Evolutionary conservation across 768 basidiomycete species (phyloP), one percentile per base, ranked within the genome.

Genomic region (Auricularia sp.): DNA sequence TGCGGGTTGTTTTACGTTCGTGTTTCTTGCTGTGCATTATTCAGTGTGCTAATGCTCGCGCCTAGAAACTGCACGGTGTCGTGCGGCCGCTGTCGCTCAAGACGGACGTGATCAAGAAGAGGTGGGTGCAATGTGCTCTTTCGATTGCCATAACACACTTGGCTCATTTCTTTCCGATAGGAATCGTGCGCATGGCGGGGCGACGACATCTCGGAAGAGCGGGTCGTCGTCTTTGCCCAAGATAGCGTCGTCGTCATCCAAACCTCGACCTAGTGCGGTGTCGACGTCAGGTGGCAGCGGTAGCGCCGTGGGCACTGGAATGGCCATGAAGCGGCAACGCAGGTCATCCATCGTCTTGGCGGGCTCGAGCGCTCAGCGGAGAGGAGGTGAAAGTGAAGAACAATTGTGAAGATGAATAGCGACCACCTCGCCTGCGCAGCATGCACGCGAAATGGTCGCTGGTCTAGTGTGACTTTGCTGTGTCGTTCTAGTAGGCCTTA

Each of bases 91-190:
- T 96, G 67, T 95, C 93, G 44, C 82, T 98, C 66, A 97, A 97
- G 82, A 98, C 95, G 53, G 93, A 98, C 73, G 89, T 95, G 58
- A 97, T 96, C 77, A 97, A 98, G 86, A 98, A 97, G 79, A 81
- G 91, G 91, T 91, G 70, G 29, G 77, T 65, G 29, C 39, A 36
- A 62, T 33, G 53, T 29, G 35, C 29, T 63, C 39, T 63, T 29
- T 29, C 29, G 12, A 71, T 71, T 8, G 14, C n/a, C 39, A 42
- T 62, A 64, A 62, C 64, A 44, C 36, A 53, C 39, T 53, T 61
- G 14, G 16, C 18, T 61, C 44, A 62, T 62, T 63, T 33, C 59
- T 47, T 61, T 42, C 71, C 39, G 39, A 42, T 42, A 92, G 90
- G 71, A 92, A 92, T 74, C 87, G 90, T 53, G 88, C 90, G 43